A percentile compares a stretch with the other conserved stretches of the same genome.
Conservation (phyloP, 140 eudicot genomes). For the Senecio squalidus region DNA sequence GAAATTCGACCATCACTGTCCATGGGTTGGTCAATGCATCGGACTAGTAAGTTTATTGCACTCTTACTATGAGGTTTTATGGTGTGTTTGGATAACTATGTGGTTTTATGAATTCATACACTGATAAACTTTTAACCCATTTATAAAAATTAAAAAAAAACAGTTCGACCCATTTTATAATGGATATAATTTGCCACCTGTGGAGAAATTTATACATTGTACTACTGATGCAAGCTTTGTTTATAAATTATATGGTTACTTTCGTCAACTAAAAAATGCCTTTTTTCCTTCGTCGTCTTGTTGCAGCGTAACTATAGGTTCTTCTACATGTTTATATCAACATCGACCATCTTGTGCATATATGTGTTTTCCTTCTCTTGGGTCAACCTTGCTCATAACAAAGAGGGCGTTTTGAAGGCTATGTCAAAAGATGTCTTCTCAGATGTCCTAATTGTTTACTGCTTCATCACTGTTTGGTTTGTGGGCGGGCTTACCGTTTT, state of each 20-base stretch:
- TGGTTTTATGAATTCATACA: too few relatives aligned
- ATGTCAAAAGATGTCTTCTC: conserved; percentile 57
- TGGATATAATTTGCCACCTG: too few relatives aligned
- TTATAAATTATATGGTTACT: neutral
- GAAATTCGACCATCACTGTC: conserved; percentile 93
- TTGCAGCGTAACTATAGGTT: conserved; percentile 93
- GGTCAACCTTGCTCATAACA: conserved; percentile 42
- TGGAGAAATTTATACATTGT: too few relatives aligned
- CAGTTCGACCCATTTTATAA: too few relatives aligned
- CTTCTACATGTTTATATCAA: conserved; percentile 91
- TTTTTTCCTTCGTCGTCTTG: conserved; percentile 8
- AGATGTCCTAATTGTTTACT: conserved; percentile 77
- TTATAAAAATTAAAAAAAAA: too few relatives aligned
- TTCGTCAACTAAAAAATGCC: neutral
- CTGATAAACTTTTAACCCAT: too few relatives aligned
- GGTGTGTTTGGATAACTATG: too few relatives aligned
- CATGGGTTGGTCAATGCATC: conserved; percentile 98
- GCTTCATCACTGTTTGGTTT: conserved; percentile 92
- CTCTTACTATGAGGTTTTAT: neutral
- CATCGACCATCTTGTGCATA: conserved; percentile 82
- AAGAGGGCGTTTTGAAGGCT: conserved; percentile 43
- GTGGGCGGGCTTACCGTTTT: conserved; percentile 90
- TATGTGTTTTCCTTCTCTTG: conserved; percentile 71
- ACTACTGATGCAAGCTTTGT: neutral
- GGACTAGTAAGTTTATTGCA: conserved; percentile 59